Evolutionary conservation across 176 grass and related monocot species (phyloP), one percentile per base, ranked within the genome.

Genomic region (Ensete glaucum): DNA sequence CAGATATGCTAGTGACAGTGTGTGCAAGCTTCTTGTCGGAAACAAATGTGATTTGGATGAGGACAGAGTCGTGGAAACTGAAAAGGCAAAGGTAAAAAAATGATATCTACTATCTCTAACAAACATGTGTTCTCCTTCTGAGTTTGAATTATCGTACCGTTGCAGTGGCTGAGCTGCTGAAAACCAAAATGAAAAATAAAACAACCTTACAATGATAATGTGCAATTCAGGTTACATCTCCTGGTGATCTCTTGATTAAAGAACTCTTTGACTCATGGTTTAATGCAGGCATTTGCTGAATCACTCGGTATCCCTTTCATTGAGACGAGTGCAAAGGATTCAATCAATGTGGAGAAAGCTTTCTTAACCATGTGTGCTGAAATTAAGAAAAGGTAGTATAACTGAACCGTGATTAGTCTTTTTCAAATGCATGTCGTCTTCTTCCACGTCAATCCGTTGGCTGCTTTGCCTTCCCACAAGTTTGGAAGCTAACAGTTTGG

Each of bases 41-140:
- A 98, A 98, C 77, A 93, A 98, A 68, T 87, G 90, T 22, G 94
- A 98, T 72, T 77, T 98, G 23, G 85, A 76, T 72, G 90, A 98
- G 82, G 81, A 82, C 58, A 89, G 86, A 50, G 75, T 73, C 63
- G 88, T 98, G 6, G 80, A 90, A 10, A 93, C 88, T 80, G 86
- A 85, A 54, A 81, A 89, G 49, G 94, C 94, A 60, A 86, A 97
- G 87, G 93, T 93, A 85, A 23, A 23, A 23, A 23, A 23, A 68
- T 50, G 15, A 26, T 53, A 25, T 53, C 50, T 27, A 9, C 5
- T 53, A 10, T 52, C 1, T 50, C 48, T 49, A 19, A 9, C 23
- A 15, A 27, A 55, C 29, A 8, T 17, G 17, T 19, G 0, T 51
- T 21, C n/a, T 71, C n/a, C 0, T 50, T 71, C 17, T 50, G 48